These are phyloP conservation scores for Aspergillus sp. DNA, from an alignment of 2,329 filamentous ascomycete genomes.

Conservation along the genomic window DNA sequence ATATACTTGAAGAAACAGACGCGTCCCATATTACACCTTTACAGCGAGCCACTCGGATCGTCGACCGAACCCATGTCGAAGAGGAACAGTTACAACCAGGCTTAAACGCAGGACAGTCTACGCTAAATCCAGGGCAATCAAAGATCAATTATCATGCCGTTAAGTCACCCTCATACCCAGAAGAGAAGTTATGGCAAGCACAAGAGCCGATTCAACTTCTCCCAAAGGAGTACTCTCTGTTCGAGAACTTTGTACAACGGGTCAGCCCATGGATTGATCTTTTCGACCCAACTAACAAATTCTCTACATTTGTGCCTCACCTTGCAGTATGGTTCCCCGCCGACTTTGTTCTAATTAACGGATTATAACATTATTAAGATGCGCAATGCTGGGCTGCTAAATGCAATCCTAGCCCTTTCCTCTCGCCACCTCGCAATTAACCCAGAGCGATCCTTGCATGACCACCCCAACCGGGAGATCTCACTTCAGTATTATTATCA, in stretches of 20 bases:
- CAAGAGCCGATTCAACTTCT: constrained; percentile 1
- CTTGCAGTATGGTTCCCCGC: constrained; percentile 27
- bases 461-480: not conserved
- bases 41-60: constrained; percentile 2
- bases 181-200: constrained; percentile 2
- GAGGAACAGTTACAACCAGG: not conserved
- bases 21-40: constrained; percentile 1
- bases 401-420: constrained; percentile 57
- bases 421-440: constrained; percentile 51
- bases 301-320: constrained; percentile 38
- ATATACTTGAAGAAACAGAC: not conserved
- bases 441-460: not conserved
- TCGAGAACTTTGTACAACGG: constrained; percentile 4
- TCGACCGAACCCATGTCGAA: not conserved
- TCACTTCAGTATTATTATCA: constrained; percentile 59
- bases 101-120: not conserved
- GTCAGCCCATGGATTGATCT: constrained; percentile 37
- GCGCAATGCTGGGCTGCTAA: constrained; percentile 57
- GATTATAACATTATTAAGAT: constrained; percentile 25
- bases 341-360: no score
- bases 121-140: not conserved
- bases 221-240: constrained; percentile 1
- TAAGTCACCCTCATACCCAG: not conserved
- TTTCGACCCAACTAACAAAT: constrained; percentile 44
- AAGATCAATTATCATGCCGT: not conserved